Evolutionary conservation across 176 grass and related monocot species (phyloP).

Genomic region (Metroxylon sagu): DNA sequence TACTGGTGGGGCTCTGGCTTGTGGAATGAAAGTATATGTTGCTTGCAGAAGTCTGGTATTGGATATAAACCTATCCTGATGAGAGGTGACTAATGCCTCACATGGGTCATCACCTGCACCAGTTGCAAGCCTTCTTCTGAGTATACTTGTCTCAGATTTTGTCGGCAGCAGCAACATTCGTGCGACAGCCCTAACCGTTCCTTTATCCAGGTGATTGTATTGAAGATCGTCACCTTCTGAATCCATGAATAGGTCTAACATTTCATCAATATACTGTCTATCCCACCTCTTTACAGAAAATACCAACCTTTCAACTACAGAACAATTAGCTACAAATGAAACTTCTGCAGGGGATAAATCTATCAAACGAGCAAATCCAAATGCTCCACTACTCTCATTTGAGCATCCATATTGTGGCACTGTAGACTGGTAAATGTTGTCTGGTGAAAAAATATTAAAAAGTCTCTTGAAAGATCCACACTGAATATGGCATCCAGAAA

Average conservation of each 20-base stretch:
- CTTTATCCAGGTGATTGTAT: constrained; percentile 38
- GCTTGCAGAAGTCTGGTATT: constrained; percentile 83
- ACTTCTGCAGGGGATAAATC: constrained; percentile 72
- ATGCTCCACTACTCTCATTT: constrained; percentile 38
- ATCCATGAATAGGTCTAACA: constrained; percentile 58
- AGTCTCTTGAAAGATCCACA: constrained; percentile 49
- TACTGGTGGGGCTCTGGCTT: constrained; percentile 90
- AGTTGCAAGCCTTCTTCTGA: constrained; percentile 47
- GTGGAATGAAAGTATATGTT: constrained; percentile 84
- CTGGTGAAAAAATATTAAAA: constrained; percentile 88
- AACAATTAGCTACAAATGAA: constrained; percentile 70
- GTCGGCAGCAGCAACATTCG: constrained; percentile 69
- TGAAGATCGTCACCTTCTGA: constrained; percentile 47
- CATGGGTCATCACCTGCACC: constrained; percentile 42
- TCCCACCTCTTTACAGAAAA: constrained; percentile 45
- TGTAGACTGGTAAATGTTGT: constrained; percentile 54
- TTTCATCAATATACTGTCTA: constrained; percentile 47
- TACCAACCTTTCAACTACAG: constrained; percentile 50
- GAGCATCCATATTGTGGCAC: constrained; percentile 35
- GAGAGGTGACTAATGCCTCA: constrained; percentile 63
- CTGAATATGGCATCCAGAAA: constrained; percentile 34
- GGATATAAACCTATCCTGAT: constrained; percentile 67
- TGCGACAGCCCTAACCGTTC: constrained; percentile 55
- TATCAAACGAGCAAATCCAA: constrained; percentile 71
- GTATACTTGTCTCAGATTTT: constrained; percentile 56